Conservation (phyloP, 306 rosid species). For the Cucumis cinereus region DNA sequence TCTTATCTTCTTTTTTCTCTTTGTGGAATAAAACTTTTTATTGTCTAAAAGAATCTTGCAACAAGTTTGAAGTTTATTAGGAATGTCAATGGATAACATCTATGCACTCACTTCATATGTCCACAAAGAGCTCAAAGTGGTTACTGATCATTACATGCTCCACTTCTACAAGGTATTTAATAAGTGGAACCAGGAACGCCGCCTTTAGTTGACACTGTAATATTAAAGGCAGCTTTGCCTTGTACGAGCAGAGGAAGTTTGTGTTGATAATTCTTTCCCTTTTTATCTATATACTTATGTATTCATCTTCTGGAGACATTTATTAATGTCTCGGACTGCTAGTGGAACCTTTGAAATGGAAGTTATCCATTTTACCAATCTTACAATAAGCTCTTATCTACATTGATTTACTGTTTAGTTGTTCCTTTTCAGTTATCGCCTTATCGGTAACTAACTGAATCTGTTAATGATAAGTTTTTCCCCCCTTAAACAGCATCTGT, state of each 20-base stretch:
- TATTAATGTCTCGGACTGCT: neutral
- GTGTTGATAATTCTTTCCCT: neutral
- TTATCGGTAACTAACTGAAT: neutral
- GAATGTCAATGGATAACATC: neutral
- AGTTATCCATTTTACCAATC: neutral
- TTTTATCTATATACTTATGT: neutral
- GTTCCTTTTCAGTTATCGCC: neutral
- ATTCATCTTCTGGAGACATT: neutral
- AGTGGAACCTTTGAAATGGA: neutral
- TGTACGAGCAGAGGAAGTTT: neutral
- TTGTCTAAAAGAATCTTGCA: neutral
- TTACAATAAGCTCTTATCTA: neutral
- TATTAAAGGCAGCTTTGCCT: neutral
- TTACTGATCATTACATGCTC: neutral
- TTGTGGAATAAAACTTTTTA: neutral
- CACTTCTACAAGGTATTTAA: neutral
- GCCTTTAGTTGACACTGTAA: neutral
- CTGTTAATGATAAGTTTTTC: constrained; percentile 14
- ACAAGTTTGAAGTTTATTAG: neutral
- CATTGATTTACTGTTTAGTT: neutral
- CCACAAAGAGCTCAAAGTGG: neutral
- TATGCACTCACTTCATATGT: neutral
- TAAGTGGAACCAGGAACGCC: neutral
- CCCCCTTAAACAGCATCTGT: constrained; percentile 49
- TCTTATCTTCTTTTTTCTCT: neutral